Base-by-base conservation (phyloP, 768 basidiomycete genomes). In the Russula abietina region DNA sequence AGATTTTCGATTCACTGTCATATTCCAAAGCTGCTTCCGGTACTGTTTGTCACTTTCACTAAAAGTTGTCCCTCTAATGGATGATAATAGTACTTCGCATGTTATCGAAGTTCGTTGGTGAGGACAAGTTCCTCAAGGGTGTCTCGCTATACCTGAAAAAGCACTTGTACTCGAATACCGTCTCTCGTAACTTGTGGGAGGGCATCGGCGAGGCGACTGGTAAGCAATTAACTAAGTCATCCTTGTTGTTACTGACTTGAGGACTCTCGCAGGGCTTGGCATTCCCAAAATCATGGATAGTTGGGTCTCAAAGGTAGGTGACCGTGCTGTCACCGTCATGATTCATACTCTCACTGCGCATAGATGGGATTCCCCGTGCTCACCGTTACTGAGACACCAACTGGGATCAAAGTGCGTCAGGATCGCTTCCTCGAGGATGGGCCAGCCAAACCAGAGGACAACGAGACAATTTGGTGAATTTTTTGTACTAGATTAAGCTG, bases 371-470 rank as follows among this genome's bases (percentile, higher is more conserved):
- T 88, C 78, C 97, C 97, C 1, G 86, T 98, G 28, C 73, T 98
- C 59, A 89, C 85, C 36, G 91, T 98, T 50, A 88, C 84, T 1
- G 94, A 98, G 74, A 81, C 79, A 14, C 73, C 78, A 0, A 82
- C 80, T 49, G 87, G 87, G 11, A 85, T 99, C 68, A 80, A 78
- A 60, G 80, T 98, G 58, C 84, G 86, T 38, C 97, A 98, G 75
- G 91, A 97, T 71, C 82, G 97, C 22, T 98, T 97, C 81, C 77
- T 98, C 52, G 88, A 91, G 71, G 89, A 87, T 0, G 95, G 93
- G 0, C 81, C 81, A 64, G 85, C 84, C 10, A 83, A 86, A 69
- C 82, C 83, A 11, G 83, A 91, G 71, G 91, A 97, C 62, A 93
- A 97, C 69, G 78, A 92, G 72, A 95, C 91, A 2, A 79, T 91